These are phyloP conservation scores for Hygrophoropsis aurantiaca DNA, from an alignment of 768 basidiomycete genomes.

Conservation along the genomic window DNA sequence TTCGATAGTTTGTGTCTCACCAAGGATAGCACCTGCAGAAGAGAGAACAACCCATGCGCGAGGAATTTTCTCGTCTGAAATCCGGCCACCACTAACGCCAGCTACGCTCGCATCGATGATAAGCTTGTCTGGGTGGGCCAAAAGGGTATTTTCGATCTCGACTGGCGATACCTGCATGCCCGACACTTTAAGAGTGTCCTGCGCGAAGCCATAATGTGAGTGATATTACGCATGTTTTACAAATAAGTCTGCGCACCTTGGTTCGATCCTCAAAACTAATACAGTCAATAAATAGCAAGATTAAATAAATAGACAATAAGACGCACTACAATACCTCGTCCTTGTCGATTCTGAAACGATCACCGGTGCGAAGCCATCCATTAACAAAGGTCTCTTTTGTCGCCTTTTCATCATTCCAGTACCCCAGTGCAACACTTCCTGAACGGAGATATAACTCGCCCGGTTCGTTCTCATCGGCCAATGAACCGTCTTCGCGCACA, in stretches of 20 bases:
- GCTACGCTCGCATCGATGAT: slow-evolving; percentile 65
- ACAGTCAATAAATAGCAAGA: background rate
- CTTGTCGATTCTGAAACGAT: slow-evolving; percentile 54
- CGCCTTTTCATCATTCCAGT: slow-evolving; percentile 65
- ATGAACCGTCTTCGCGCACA: slow-evolving; percentile 50
- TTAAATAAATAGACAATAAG: background rate
- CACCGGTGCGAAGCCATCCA: slow-evolving; percentile 74
- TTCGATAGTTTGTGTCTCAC: slow-evolving; percentile 38
- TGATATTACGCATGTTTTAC: slow-evolving; percentile 14
- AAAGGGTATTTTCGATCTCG: slow-evolving; percentile 64
- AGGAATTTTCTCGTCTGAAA: slow-evolving; percentile 65
- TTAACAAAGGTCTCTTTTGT: slow-evolving; percentile 57
- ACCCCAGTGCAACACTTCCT: slow-evolving; percentile 53
- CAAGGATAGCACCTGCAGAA: slow-evolving; percentile 45
- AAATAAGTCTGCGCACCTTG: slow-evolving; percentile 42
- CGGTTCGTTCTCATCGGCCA: slow-evolving; percentile 50
- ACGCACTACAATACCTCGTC: slow-evolving; percentile 60
- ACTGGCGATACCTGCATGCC: slow-evolving; percentile 71
- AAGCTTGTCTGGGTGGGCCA: slow-evolving; percentile 55
- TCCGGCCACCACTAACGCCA: slow-evolving; percentile 65
- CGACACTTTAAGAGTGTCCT: slow-evolving; percentile 75
- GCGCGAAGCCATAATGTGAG: background rate
- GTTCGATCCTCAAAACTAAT: slow-evolving; percentile 62
- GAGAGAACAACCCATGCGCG: slow-evolving; percentile 73
- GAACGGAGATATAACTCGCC: slow-evolving; percentile 62